phyloP scores from a whole-genome alignment of 2,329 filamentous ascomycete species.

The Colletotrichum theobromicola region DNA sequence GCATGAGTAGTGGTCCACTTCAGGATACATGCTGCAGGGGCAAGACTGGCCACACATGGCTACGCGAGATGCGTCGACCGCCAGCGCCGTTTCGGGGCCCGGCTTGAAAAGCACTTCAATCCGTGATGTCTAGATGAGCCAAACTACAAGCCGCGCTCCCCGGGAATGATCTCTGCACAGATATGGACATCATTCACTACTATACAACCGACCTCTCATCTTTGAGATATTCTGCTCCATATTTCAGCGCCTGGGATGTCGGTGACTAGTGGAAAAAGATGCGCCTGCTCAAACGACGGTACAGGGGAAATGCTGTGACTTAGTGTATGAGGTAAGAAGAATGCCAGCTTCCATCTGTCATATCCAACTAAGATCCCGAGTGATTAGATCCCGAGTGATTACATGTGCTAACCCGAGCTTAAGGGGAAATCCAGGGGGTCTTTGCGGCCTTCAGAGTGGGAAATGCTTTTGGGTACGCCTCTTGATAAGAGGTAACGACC shows the following conservation, averaged over 20 bases:
- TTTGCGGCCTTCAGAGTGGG: background rate
- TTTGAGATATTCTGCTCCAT: background rate
- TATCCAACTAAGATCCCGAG: background rate
- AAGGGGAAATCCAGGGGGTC: background rate
- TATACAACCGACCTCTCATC: background rate
- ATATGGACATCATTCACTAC: background rate
- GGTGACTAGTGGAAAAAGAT: background rate
- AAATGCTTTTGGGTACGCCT: background rate
- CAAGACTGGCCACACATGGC: too few relatives aligned
- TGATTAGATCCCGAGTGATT: background rate
- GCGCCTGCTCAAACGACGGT: background rate
- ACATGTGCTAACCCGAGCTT: too few relatives aligned
- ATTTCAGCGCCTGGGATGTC: background rate
- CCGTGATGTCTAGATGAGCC: background rate
- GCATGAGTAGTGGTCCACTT: too few relatives aligned
- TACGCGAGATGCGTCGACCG: too few relatives aligned
- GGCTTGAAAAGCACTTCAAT: too few relatives aligned
- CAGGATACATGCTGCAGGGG: too few relatives aligned
- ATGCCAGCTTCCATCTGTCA: background rate
- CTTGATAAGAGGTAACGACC: background rate
- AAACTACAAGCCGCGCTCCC: background rate
- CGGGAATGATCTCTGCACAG: background rate
- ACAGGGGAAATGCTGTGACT: too few relatives aligned
- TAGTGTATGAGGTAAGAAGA: background rate
- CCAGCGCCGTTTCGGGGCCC: too few relatives aligned